A percentile compares a stretch with the other conserved stretches of the same genome.
Conservation (phyloP, 495 filamentous ascomycete genomes). For the Aspergillus steynii region DNA sequence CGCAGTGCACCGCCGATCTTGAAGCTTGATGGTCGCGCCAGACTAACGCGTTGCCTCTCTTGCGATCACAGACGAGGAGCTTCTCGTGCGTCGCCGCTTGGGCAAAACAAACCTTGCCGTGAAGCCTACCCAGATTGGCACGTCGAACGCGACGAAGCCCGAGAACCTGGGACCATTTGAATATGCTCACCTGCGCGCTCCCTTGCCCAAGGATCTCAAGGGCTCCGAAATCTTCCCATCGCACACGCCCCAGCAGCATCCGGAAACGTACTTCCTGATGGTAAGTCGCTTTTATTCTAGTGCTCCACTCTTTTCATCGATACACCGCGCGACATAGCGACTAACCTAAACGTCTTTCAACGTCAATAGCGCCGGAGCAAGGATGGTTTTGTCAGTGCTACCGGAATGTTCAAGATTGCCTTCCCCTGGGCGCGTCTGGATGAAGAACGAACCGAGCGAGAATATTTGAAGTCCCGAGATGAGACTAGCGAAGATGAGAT, state of each 20-base stretch:
- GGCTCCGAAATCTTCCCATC: conserved; percentile 89
- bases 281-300: conserved; percentile 40
- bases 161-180: conserved; percentile 83
- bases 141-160: conserved; percentile 63
- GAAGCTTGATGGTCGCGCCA: conserved; percentile 22
- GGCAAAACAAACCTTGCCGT: conserved; percentile 88
- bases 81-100: conserved; percentile 80
- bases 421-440: conserved; percentile 87
- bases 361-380: conserved; percentile 74
- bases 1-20: neutral
- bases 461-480: conserved; percentile 74
- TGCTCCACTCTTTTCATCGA: neutral
- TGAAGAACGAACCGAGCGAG: conserved; percentile 85
- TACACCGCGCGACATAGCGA: neutral
- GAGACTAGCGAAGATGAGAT: conserved; percentile 87
- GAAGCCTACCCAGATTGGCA: conserved; percentile 67
- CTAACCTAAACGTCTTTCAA: neutral
- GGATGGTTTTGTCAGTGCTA: conserved; percentile 93
- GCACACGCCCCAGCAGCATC: conserved; percentile 51
- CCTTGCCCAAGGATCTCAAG: conserved; percentile 81
- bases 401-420: conserved; percentile 99
- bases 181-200: conserved; percentile 91
- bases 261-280: conserved; percentile 96
- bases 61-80: conserved; percentile 64
- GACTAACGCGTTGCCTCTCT: conserved; percentile 22